Evolutionary conservation across 441 rosid genomes (phyloP).

Genomic region (Flueggea neowawraea): DNA sequence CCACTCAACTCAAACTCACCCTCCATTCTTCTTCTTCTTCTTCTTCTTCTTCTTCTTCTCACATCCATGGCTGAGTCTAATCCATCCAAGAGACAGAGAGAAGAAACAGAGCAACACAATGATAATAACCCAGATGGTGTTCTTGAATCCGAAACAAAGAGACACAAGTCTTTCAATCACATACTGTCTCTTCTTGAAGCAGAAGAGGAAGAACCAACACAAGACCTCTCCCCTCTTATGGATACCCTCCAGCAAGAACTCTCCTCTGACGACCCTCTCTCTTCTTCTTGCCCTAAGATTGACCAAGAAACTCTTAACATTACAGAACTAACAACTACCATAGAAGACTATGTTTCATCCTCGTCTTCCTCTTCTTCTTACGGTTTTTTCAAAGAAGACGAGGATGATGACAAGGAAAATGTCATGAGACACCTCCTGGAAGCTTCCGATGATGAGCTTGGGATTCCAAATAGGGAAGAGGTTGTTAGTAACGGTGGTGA

Average conservation of each 20-base stretch:
- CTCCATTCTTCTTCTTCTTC: neutral
- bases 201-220: constrained; percentile 2
- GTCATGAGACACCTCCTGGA: constrained; percentile 71
- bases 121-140: no score
- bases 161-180: constrained; percentile 1
- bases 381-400: constrained; percentile 13
- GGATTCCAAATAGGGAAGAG: constrained; percentile 52
- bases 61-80: neutral
- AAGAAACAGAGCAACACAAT: neutral
- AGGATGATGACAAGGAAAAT: constrained; percentile 42
- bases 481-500: constrained; percentile 7
- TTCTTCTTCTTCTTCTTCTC: no score
- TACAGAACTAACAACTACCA: no score
- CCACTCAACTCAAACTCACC: neutral
- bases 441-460: constrained; percentile 92
- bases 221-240: constrained; percentile 1
- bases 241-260: constrained; percentile 1
- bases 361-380: neutral
- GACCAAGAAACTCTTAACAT: neutral
- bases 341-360: neutral
- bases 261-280: neutral
- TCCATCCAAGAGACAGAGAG: neutral
- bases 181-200: constrained; percentile 6
- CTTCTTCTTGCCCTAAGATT: neutral
- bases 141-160: neutral